Conservation (phyloP, 2,329 filamentous ascomycete species). For the Dryadomyces sulphureus region DNA sequence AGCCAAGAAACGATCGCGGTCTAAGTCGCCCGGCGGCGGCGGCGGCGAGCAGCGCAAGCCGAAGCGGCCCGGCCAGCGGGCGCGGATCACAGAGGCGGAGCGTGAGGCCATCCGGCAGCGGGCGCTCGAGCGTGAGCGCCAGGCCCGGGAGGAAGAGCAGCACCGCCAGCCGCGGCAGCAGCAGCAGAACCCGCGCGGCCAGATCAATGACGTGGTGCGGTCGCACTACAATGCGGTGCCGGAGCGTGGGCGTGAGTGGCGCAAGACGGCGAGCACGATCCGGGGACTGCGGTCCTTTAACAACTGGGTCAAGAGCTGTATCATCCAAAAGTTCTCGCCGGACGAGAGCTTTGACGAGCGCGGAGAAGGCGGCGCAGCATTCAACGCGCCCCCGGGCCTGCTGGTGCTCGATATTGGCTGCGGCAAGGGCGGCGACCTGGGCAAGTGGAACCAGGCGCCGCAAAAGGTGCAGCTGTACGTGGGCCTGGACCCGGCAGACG, state of each 20-base stretch:
- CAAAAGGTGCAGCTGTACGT: conserved; percentile 86
- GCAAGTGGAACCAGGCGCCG: conserved; percentile 93
- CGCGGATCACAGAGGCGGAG: conserved; percentile 52
- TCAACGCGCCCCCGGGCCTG: conserved; percentile 38
- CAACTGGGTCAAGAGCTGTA: conserved; percentile 96
- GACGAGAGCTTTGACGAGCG: conserved; percentile 57
- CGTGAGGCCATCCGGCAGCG: conserved; percentile 52
- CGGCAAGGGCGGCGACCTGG: conserved; percentile 88
- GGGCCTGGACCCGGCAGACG: conserved; percentile 80
- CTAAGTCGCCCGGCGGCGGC: conserved; percentile 25
- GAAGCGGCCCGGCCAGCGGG: conserved; percentile 52
- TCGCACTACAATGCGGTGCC: conserved; percentile 95
- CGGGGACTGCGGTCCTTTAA: conserved; percentile 91
- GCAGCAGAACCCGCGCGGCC: conserved; percentile 31
- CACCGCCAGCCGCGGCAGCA: conserved; percentile 18
- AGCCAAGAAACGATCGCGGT: conserved; percentile 42
- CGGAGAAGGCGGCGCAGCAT: conserved; percentile 35
- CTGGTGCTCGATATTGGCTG: conserved; percentile 89
- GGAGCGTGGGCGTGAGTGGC: conserved; percentile 86
- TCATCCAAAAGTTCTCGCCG: conserved; percentile 92
- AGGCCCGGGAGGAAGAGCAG: conserved; percentile 22
- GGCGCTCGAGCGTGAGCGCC: conserved; percentile 38
- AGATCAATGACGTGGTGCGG: conserved; percentile 71
- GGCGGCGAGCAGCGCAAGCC: conserved; percentile 35
- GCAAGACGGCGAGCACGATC: conserved; percentile 85